Evolutionary conservation across 2,329 filamentous ascomycete genomes (phyloP).

Genomic region (Boeremia exigua): DNA sequence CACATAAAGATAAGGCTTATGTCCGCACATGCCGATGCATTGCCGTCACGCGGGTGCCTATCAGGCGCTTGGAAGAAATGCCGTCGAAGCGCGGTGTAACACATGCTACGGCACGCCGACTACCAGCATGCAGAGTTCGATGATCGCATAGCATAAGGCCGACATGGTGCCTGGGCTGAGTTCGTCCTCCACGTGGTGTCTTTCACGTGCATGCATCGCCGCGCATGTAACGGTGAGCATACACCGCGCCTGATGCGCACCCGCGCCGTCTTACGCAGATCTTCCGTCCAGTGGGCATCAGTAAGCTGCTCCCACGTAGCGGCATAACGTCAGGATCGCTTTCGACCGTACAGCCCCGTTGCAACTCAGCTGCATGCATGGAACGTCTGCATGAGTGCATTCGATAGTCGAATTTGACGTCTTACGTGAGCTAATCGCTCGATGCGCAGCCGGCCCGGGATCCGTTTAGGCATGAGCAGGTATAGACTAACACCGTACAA

Average conservation of each 20-base stretch:
- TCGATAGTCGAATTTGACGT: slow-evolving; percentile 7
- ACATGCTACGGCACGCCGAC: background rate
- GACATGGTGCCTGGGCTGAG: slow-evolving; percentile 7
- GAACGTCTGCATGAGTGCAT: background rate
- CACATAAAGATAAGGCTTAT: background rate
- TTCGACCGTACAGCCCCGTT: background rate
- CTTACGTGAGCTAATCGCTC: slow-evolving; percentile 17
- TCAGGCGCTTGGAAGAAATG: slow-evolving; percentile 7
- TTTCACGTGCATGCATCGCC: slow-evolving; percentile 1
- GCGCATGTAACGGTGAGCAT: slow-evolving; percentile 4
- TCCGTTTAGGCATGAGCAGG: slow-evolving; percentile 2
- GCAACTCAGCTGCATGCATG: background rate
- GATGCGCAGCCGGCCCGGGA: slow-evolving; percentile 13
- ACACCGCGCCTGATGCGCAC: background rate
- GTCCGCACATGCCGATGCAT: slow-evolving; percentile 1
- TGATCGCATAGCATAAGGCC: slow-evolving; percentile 11
- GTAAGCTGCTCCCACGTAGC: background rate
- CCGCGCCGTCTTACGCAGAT: slow-evolving; percentile 10
- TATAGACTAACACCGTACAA: background rate
- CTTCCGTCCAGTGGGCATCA: slow-evolving; percentile 4
- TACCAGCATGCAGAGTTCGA: background rate
- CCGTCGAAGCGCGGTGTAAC: slow-evolving; percentile 11
- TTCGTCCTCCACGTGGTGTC: slow-evolving; percentile 14
- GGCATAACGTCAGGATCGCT: background rate
- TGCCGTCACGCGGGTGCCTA: slow-evolving; percentile 6